Evolutionary conservation across 208 protist species (phyloP).

Genomic region (Trypanosoma cruzi): DNA sequence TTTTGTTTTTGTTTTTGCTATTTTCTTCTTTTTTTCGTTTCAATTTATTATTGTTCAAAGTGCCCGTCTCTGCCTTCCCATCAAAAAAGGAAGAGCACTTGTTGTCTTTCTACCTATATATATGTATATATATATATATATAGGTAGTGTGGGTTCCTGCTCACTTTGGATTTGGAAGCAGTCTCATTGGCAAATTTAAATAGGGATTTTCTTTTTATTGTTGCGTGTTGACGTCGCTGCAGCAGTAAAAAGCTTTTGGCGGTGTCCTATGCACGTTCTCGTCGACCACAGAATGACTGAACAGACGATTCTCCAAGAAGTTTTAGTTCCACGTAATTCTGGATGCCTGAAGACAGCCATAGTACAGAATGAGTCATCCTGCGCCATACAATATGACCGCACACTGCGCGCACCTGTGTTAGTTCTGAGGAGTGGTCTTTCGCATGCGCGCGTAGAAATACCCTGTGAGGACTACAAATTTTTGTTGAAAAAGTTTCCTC

Average conservation of each 20-base stretch:
- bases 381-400: conserved; percentile 62
- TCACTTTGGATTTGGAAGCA: not conserved
- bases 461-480: conserved; percentile 62
- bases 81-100: conserved; percentile 9
- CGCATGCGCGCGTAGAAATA: conserved; percentile 55
- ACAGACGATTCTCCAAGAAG: conserved; percentile 18
- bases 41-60: too few relatives aligned
- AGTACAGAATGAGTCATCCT: conserved; percentile 52
- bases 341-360: conserved; percentile 40
- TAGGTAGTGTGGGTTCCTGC: conserved; percentile 3
- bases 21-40: conserved; percentile 12
- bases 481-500: conserved; percentile 42
- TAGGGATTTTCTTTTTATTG: too few relatives aligned
- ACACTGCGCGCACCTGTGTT: conserved; percentile 43
- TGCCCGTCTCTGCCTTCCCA: too few relatives aligned
- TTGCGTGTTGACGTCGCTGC: too few relatives aligned
- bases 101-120: conserved; percentile 1
- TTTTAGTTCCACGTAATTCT: conserved; percentile 26
- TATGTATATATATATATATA: not conserved
- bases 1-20: not conserved
- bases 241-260: too few relatives aligned
- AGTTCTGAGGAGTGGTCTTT: conserved; percentile 50
- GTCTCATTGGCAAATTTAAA: not conserved
- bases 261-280: not conserved
- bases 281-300: conserved; percentile 2